Percentiles rank a stretch among this genome's conserved stretches.
phyloP scores from a whole-genome alignment of 345 rosid genomes.

The Salix udensis region DNA sequence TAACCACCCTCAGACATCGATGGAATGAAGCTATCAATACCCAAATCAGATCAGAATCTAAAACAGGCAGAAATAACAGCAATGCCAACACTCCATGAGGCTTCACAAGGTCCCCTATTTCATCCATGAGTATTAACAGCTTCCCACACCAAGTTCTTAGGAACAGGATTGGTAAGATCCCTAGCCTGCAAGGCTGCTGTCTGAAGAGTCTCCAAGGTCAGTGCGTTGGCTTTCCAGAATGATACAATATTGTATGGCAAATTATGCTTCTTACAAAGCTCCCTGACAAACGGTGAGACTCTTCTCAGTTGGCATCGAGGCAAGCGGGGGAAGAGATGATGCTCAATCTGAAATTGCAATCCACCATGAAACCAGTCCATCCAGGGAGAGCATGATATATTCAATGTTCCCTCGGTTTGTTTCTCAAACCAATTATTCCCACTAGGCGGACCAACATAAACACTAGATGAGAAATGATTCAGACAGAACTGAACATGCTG shows the following conservation, averaged over 20 bases:
- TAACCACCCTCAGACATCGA: constrained; percentile 11
- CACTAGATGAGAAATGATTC: constrained; percentile 50
- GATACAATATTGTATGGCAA: constrained; percentile 41
- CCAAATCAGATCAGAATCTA: constrained; percentile 7
- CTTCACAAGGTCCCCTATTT: constrained; percentile 8
- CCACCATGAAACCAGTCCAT: constrained; percentile 92
- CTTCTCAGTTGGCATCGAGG: constrained; percentile 48
- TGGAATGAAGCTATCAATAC: constrained; percentile 8
- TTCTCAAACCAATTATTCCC: constrained; percentile 48
- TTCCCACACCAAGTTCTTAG: constrained; percentile 59
- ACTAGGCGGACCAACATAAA: constrained; percentile 50
- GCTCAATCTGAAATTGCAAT: constrained; percentile 69
- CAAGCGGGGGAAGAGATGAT: constrained; percentile 62
- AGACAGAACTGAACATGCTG: constrained; percentile 61
- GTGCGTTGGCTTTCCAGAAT: constrained; percentile 46
- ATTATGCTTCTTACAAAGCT: constrained; percentile 56
- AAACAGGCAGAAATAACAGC: constrained; percentile 16
- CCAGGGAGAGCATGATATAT: constrained; percentile 48
- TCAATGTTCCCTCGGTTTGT: constrained; percentile 48
- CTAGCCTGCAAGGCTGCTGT: constrained; percentile 56
- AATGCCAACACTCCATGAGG: constrained; percentile 7
- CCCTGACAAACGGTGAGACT: constrained; percentile 44
- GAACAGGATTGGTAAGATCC: constrained; percentile 33
- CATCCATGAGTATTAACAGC: constrained; percentile 54
- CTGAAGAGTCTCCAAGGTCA: constrained; percentile 36